A percentile compares a stretch with the other conserved stretches of the same genome.
phyloP scores from a whole-genome alignment of 169 alveolate species.

The Plasmodium gaboni region DNA sequence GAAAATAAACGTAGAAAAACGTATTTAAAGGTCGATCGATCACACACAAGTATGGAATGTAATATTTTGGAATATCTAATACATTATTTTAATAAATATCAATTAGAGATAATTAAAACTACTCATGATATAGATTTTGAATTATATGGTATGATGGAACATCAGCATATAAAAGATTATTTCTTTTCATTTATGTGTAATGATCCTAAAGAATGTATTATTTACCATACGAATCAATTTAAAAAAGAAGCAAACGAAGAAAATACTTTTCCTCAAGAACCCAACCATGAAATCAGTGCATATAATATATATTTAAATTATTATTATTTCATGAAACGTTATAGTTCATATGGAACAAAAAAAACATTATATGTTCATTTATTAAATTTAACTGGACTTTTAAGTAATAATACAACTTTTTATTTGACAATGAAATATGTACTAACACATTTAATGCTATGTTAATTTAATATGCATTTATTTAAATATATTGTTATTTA shows the following conservation, averaged over 20 bases:
- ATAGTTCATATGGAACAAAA: slow-evolving; percentile 9
- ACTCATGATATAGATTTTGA: slow-evolving; percentile 11
- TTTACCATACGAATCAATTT: slow-evolving; percentile 20
- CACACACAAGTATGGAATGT: slow-evolving; percentile 17
- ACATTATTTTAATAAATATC: slow-evolving; percentile 62
- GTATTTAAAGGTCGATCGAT: slow-evolving; percentile 19
- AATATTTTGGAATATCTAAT: slow-evolving; percentile 39
- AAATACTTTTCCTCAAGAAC: neutral
- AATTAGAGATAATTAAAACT: slow-evolving; percentile 16
- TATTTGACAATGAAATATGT: too few relatives aligned
- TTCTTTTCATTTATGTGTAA: slow-evolving; percentile 45
- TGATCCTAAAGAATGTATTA: slow-evolving; percentile 18
- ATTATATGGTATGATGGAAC: slow-evolving; percentile 12
- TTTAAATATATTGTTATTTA: neutral
- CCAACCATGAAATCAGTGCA: neutral
- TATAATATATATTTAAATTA: slow-evolving; percentile 25
- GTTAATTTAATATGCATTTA: neutral
- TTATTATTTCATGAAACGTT: slow-evolving; percentile 15
- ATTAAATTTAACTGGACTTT: slow-evolving; percentile 32
- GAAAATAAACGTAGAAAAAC: slow-evolving; percentile 21
- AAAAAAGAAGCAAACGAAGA: slow-evolving; percentile 1
- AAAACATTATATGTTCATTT: slow-evolving; percentile 28
- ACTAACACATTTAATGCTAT: too few relatives aligned
- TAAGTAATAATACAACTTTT: slow-evolving; percentile 7
- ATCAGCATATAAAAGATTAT: slow-evolving; percentile 21